A percentile compares a stretch with the other conserved stretches of the same genome.
Evolutionary conservation across 2,329 filamentous ascomycete species (phyloP).

Genomic region (Aspergillus pseudotamarii): DNA sequence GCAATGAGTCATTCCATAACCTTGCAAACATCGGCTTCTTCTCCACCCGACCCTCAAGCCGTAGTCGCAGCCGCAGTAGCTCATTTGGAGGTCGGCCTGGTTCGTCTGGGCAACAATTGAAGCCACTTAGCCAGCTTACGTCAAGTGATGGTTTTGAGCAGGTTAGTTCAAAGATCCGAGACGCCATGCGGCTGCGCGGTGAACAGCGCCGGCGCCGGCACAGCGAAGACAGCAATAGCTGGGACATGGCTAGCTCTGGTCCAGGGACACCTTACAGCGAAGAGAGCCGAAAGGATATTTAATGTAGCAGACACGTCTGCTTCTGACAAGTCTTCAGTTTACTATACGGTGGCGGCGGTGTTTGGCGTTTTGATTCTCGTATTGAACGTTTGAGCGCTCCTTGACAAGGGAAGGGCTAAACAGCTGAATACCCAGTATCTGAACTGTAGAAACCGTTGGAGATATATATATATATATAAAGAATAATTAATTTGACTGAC

Average conservation of each 20-base stretch:
- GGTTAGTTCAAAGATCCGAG: conserved; percentile 79
- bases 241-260: conserved; percentile 44
- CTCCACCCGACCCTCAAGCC: conserved; percentile 81
- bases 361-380: conserved; percentile 20
- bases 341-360: conserved; percentile 22
- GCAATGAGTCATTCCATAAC: conserved; percentile 93
- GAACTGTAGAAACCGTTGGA: not conserved
- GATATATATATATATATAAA: not conserved
- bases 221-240: conserved; percentile 45
- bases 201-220: conserved; percentile 58
- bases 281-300: conserved; percentile 40
- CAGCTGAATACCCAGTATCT: not conserved
- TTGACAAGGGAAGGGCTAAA: not conserved
- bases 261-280: conserved; percentile 40
- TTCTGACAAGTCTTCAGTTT: not conserved
- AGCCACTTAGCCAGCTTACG: conserved; percentile 68
- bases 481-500: not conserved
- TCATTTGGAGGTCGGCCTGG: conserved; percentile 67
- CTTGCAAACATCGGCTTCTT: conserved; percentile 87
- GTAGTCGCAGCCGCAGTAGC: conserved; percentile 72
- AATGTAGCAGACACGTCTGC: conserved; percentile 9
- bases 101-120: conserved; percentile 65
- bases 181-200: conserved; percentile 80
- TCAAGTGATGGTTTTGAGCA: conserved; percentile 75
- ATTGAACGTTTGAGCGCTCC: conserved; percentile 1